These are phyloP conservation scores for Westerdykella ornata DNA, from an alignment of 2,329 filamentous ascomycete species.

Conservation along the genomic window DNA sequence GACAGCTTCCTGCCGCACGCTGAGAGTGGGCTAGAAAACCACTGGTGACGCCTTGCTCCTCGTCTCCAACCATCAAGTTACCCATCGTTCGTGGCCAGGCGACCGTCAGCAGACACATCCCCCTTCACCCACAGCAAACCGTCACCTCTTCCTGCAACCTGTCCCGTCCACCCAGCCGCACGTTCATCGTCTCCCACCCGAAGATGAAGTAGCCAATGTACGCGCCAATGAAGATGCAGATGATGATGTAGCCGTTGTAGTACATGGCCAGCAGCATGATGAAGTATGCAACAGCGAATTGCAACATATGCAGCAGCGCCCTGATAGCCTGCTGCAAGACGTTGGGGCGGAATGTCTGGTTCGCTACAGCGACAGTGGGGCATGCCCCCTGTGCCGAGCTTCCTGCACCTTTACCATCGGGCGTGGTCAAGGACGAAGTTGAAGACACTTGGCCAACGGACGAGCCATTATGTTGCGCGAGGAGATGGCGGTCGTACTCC, in stretches of 20 bases:
- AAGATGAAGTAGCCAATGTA: slow-evolving; percentile 34
- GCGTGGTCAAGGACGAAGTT: slow-evolving; percentile 13
- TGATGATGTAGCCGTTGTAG: slow-evolving; percentile 64
- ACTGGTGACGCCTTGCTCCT: not conserved
- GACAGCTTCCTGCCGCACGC: too few relatives aligned
- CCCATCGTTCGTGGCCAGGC: not conserved
- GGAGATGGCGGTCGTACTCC: slow-evolving; percentile 64
- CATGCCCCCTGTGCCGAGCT: slow-evolving; percentile 4
- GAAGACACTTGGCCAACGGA: slow-evolving; percentile 8
- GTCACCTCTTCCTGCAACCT: slow-evolving; percentile 33
- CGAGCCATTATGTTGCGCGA: slow-evolving; percentile 45
- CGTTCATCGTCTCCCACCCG: slow-evolving; percentile 31
- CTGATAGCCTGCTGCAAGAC: slow-evolving; percentile 62
- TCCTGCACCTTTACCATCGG: slow-evolving; percentile 9
- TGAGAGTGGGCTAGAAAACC: not conserved
- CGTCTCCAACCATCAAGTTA: not conserved
- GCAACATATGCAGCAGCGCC: slow-evolving; percentile 63
- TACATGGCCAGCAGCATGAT: slow-evolving; percentile 67
- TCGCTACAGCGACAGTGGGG: not conserved
- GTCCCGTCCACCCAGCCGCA: slow-evolving; percentile 19
- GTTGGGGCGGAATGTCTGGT: slow-evolving; percentile 46
- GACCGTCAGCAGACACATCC: not conserved
- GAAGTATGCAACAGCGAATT: slow-evolving; percentile 73
- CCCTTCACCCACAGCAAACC: slow-evolving; percentile 27
- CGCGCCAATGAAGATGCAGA: slow-evolving; percentile 35